Conservation (phyloP, 352 stramenopile genomes). For the Phytophthora fragariaefolia region DNA sequence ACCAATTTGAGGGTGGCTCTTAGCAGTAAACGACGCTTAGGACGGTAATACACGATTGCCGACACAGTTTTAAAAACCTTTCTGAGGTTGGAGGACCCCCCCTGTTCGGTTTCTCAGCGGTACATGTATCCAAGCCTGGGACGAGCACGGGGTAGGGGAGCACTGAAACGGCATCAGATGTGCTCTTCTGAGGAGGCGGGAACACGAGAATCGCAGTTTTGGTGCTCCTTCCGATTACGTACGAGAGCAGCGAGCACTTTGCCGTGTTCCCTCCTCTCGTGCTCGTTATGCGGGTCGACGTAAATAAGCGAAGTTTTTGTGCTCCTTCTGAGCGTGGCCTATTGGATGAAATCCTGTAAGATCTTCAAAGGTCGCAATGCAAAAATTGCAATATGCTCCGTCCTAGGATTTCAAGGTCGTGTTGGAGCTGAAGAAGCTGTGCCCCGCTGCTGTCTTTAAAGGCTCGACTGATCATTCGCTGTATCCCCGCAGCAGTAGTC, state of each 20-base stretch:
- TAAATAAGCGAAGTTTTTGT: background rate
- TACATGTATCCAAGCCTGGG: too few relatives aligned
- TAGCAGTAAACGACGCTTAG: too few relatives aligned
- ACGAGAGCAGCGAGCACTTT: background rate
- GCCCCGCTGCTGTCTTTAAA: background rate
- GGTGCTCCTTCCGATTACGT: background rate
- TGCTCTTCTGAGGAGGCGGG: too few relatives aligned
- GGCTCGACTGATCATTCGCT: background rate
- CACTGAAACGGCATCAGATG: too few relatives aligned
- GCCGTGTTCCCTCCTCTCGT: background rate
- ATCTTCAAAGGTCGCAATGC: background rate
- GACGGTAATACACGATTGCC: too few relatives aligned
- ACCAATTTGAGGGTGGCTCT: too few relatives aligned
- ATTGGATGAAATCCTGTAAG: background rate
- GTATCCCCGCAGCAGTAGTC: too few relatives aligned
- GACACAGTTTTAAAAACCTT: too few relatives aligned
- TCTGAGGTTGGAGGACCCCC: too few relatives aligned
- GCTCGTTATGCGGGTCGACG: background rate
- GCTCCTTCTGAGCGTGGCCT: background rate
- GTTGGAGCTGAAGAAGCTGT: background rate
- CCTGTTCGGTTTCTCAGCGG: too few relatives aligned
- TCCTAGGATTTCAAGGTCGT: background rate
- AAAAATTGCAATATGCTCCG: background rate
- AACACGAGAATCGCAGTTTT: too few relatives aligned
- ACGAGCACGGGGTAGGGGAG: too few relatives aligned